Evolutionary conservation across 225 moss, liverwort and hornwort species (phyloP).

Genomic region (Asterella californica): DNA sequence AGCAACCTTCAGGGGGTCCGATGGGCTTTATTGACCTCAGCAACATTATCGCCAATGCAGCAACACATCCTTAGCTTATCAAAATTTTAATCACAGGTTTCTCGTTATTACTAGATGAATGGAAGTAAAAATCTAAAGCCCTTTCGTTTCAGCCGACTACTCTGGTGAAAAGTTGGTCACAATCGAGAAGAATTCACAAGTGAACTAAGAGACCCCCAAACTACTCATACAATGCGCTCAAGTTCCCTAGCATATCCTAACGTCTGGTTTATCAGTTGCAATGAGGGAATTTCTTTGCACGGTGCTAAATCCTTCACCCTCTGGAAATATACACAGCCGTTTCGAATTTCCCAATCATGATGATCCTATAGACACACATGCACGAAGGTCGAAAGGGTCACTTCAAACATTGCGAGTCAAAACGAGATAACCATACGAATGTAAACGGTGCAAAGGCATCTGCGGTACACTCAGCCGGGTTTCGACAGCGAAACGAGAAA

Average conservation of each 20-base stretch:
- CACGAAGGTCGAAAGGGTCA: slow-evolving; percentile 9
- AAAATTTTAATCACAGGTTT: neutral
- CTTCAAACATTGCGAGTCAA: neutral
- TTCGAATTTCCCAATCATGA: slow-evolving; percentile 68
- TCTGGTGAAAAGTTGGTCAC: neutral
- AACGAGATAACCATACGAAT: neutral
- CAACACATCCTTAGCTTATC: neutral
- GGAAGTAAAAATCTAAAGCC: neutral
- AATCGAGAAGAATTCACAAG: slow-evolving; percentile 7
- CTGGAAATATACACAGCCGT: slow-evolving; percentile 65
- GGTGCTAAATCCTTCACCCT: slow-evolving; percentile 62
- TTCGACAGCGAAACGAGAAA: neutral
- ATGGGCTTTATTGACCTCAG: neutral
- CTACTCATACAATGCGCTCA: slow-evolving; percentile 66
- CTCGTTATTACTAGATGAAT: neutral
- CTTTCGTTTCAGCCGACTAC: neutral
- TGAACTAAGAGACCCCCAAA: neutral
- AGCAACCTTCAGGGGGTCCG: too few relatives aligned
- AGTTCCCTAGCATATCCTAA: slow-evolving; percentile 81
- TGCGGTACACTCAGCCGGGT: neutral
- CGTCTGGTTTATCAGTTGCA: slow-evolving; percentile 76
- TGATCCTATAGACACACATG: slow-evolving; percentile 50
- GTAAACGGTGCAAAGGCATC: neutral
- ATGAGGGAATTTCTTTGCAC: slow-evolving; percentile 70
- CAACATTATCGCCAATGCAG: neutral